Conservation (phyloP, 2,329 filamentous ascomycete genomes). For the Sphaerulina musiva region DNA sequence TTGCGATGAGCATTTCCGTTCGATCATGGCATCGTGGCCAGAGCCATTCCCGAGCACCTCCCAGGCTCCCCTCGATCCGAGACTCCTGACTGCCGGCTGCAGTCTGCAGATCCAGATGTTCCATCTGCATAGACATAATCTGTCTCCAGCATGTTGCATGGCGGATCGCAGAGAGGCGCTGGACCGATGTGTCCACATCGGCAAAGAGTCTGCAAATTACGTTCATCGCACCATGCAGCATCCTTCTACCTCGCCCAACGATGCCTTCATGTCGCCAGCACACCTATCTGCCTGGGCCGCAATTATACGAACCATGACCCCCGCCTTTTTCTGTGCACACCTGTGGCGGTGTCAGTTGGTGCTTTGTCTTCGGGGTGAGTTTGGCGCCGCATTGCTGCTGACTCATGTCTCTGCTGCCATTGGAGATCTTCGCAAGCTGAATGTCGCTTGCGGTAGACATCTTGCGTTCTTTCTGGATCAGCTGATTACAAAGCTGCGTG, state of each 20-base stretch:
- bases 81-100: slow-evolving; percentile 66
- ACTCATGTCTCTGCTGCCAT: slow-evolving; percentile 66
- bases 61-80: slow-evolving; percentile 62
- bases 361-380: slow-evolving; percentile 66
- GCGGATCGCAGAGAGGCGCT: slow-evolving; percentile 65
- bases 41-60: slow-evolving; percentile 63
- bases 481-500: slow-evolving; percentile 53
- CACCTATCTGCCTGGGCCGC: slow-evolving; percentile 45
- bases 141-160: slow-evolving; percentile 62
- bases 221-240: slow-evolving; percentile 59
- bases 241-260: slow-evolving; percentile 20
- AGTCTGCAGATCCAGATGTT: slow-evolving; percentile 79
- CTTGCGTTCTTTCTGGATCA: slow-evolving; percentile 71
- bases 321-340: slow-evolving; percentile 70
- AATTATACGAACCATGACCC: slow-evolving; percentile 60
- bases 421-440: slow-evolving; percentile 63
- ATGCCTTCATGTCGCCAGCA: slow-evolving; percentile 27
- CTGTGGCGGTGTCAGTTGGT: slow-evolving; percentile 82
- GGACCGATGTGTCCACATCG: slow-evolving; percentile 66
- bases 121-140: slow-evolving; percentile 79
- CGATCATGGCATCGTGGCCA: slow-evolving; percentile 70
- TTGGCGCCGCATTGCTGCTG: slow-evolving; percentile 65
- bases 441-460: slow-evolving; percentile 72
- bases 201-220: slow-evolving; percentile 71
- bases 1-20: slow-evolving; percentile 73